Percentiles rank a stretch among this genome's conserved stretches.
Conservation (phyloP, 2,329 filamentous ascomycete genomes). For the Colletotrichum abscissum region DNA sequence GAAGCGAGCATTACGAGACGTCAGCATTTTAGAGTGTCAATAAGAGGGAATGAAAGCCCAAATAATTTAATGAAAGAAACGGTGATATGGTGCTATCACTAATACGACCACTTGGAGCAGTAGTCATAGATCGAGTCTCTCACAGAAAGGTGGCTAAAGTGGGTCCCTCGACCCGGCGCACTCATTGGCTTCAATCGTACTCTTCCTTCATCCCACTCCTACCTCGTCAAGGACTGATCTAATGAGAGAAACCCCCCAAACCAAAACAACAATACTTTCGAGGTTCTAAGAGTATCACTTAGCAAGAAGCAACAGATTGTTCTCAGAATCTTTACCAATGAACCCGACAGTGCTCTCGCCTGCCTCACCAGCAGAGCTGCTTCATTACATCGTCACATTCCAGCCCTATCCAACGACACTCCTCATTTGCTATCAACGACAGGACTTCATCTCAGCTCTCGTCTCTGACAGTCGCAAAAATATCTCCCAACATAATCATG, state of each 20-base stretch:
- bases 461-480: slow-evolving; percentile 51
- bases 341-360: slow-evolving; percentile 61
- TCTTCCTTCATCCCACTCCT: not conserved
- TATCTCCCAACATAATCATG: slow-evolving; percentile 1
- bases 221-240: not conserved
- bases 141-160: not conserved
- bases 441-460: slow-evolving; percentile 73
- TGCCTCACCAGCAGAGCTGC: slow-evolving; percentile 68
- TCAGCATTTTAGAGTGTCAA: too few relatives aligned
- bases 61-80: not conserved
- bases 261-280: not conserved
- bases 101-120: not conserved
- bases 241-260: not conserved
- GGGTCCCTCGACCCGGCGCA: not conserved
- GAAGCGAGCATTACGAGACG: too few relatives aligned
- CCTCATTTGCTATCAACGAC: slow-evolving; percentile 75
- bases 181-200: not conserved
- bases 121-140: not conserved
- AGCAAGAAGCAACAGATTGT: too few relatives aligned
- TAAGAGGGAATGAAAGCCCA: not conserved
- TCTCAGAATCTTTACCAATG: not conserved
- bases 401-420: slow-evolving; percentile 71
- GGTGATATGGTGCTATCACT: not conserved
- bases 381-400: slow-evolving; percentile 71
- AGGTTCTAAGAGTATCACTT: too few relatives aligned